phyloP scores from a whole-genome alignment of 176 grass and related monocot genomes.

The Lolium multiflorum region DNA sequence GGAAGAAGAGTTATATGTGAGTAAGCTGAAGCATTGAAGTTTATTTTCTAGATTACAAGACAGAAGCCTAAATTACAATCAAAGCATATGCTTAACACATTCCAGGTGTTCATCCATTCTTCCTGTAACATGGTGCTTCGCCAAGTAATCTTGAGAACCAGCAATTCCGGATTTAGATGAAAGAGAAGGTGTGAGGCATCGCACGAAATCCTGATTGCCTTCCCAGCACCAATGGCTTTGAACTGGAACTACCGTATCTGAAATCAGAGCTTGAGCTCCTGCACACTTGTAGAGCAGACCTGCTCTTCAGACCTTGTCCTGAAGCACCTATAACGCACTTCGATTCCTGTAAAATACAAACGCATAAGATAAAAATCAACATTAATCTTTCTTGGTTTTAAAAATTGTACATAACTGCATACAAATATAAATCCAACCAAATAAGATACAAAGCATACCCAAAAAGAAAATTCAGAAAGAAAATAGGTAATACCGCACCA shows the following conservation, averaged over 20 bases:
- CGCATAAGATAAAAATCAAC: constrained; percentile 15
- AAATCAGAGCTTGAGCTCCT: constrained; percentile 40
- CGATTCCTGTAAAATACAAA: constrained; percentile 52
- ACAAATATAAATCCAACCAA: neutral
- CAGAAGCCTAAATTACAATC: constrained; percentile 27
- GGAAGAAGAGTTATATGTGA: neutral
- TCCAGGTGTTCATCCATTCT: constrained; percentile 32
- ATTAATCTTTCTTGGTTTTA: neutral
- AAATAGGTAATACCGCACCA: neutral
- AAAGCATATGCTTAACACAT: neutral
- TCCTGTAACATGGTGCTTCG: constrained; percentile 4
- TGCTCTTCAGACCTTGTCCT: constrained; percentile 41
- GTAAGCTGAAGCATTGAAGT: constrained; percentile 10
- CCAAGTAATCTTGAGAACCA: neutral
- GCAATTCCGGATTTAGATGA: constrained; percentile 46
- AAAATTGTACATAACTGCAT: constrained; percentile 20
- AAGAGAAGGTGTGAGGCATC: constrained; percentile 27
- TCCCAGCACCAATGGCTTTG: constrained; percentile 41
- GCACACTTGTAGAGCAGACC: constrained; percentile 52
- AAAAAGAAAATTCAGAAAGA: neutral
- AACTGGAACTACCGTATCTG: constrained; percentile 40
- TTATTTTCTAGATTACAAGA: constrained; percentile 22
- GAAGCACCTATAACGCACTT: constrained; percentile 47
- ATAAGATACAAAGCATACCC: constrained; percentile 24
- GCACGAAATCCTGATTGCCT: constrained; percentile 44